Percentiles rank a stretch among this genome's conserved stretches.
phyloP scores from a whole-genome alignment of 2,329 filamentous ascomycete species.

The Epichloe gansuensis region DNA sequence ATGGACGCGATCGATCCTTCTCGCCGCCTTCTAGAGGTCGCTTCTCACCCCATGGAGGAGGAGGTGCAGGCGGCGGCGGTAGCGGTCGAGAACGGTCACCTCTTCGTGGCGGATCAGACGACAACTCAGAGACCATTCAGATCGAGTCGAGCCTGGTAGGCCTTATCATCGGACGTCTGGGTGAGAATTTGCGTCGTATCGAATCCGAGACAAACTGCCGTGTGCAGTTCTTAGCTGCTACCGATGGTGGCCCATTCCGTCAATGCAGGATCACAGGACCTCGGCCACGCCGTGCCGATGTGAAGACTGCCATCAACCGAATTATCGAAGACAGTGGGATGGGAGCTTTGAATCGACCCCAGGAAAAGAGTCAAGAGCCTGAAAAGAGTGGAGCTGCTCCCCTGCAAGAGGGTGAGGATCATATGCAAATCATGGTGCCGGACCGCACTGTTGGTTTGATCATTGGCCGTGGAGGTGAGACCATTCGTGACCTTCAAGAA shows the following conservation, averaged over 20 bases:
- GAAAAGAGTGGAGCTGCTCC: conserved; percentile 28
- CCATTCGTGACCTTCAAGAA: conserved; percentile 84
- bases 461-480: conserved; percentile 87
- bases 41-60: conserved; percentile 47
- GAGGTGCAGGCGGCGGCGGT: conserved; percentile 22
- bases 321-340: conserved; percentile 68
- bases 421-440: conserved; percentile 86
- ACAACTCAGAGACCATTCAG: conserved; percentile 68
- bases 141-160: conserved; percentile 82
- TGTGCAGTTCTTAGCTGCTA: conserved; percentile 75
- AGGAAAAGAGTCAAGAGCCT: conserved; percentile 28
- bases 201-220: conserved; percentile 71
- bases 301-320: conserved; percentile 70
- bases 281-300: conserved; percentile 57
- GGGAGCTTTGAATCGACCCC: conserved; percentile 33
- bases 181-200: conserved; percentile 76
- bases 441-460: conserved; percentile 87
- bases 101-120: conserved; percentile 37
- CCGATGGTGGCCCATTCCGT: conserved; percentile 59
- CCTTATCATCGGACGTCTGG: conserved; percentile 79
- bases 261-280: conserved; percentile 78
- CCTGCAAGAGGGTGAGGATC: conserved; percentile 68
- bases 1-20: conserved; percentile 58
- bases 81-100: conserved; percentile 48
- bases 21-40: conserved; percentile 48